Base-by-base conservation (phyloP, 371 early-diverging fungal genomes). In the Sporodiniella umbellata region DNA sequence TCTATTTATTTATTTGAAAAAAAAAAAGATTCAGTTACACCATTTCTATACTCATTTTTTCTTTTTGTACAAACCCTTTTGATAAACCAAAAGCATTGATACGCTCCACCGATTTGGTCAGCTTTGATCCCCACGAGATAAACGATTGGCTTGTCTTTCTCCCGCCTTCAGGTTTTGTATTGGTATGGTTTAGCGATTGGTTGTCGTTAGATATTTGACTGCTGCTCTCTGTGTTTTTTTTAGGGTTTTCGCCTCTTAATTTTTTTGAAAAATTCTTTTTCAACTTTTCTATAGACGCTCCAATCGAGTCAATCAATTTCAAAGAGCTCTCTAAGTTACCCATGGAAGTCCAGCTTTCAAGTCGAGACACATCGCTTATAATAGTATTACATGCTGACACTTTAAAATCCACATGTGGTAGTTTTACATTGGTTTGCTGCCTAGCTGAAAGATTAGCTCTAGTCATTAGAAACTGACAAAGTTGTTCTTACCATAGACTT, bases 381-480 rank as follows among this genome's bases (percentile, higher is more conserved):
- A 80, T 31, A 0, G 54, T 53, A 42, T 80, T 75, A 53, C 79
- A 80, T 1, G 80, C 79, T 2, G 72, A 64, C 7, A 72, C 51
- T 62, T 84, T 84, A 48, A 72, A 51, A 42, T 84, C 84, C 31
- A 80, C 55, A 3, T 77, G 75, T 3, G 72, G 58, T 23, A 81
- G 55, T 30, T 72, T 70, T 5, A 78, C 70, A 40, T 69, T 74
- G 5, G 73, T 59, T 53, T 80, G 82, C 33, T 54, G 55, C 70
- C 69, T 68, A 53, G 14, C 4, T 21, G 10, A 21, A 21, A 5
- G 4, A 40, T n/a, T n/a, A n/a, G n/a, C n/a, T n/a, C n/a, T n/a
- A n/a, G n/a, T n/a, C n/a, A n/a, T n/a, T n/a, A n/a, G n/a, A n/a
- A n/a, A n/a, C n/a, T n/a, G n/a, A n/a, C 6, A 14, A 45, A 15